Base-by-base conservation (phyloP, 2,329 filamentous ascomycete genomes). In the Leptographium lundbergii region DNA sequence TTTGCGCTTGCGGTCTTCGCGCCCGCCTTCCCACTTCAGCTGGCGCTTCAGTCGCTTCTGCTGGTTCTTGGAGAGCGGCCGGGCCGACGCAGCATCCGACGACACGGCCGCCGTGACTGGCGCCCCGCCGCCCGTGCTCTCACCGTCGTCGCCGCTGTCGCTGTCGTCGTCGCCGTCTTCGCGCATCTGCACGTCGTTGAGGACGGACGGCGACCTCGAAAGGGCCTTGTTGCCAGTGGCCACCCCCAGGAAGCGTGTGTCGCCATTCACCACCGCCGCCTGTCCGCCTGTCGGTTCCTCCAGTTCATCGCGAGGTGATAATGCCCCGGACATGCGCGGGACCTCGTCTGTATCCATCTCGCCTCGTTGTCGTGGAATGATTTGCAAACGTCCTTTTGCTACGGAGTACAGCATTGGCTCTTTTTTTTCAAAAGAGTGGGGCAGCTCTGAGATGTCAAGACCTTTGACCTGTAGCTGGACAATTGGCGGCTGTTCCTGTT, bases 1-100 rank as follows among this genome's bases (percentile, higher is more conserved):
- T 63, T 74, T 74, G 56, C 70, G 71, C 61, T 78, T 79, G 61
- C 82, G 81, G 36, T 78, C 75, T 48, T 81, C 81, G 63, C 83
- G 86, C 25, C 80, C 81, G 9, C 85, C 83, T 66, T 95, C 90
- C 87, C 89, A 95, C 69, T 82, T 77, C 68, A 88, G 79, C 63
- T 83, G 79, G 59, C 84, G 85, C 61, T 81, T 83, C 57, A 90
- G 75, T 68, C 90, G 92, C 72, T 95, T 96, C 61, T 87, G 75
- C 65, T 92, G 87, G 67, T 86, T 95, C 68, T 97, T 97, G 22
- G 92, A 96, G 57, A 96, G 52, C 4, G 65, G 60, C 14, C 52
- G 52, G 17, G 32, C 55, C 13, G 56, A 17, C 14, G 61, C 57
- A 32, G 42, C 57, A 52, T 61, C 57, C 48, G 39, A 34, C 3